Conservation (phyloP, 768 basidiomycete genomes). For the Gyrodon lividus region DNA sequence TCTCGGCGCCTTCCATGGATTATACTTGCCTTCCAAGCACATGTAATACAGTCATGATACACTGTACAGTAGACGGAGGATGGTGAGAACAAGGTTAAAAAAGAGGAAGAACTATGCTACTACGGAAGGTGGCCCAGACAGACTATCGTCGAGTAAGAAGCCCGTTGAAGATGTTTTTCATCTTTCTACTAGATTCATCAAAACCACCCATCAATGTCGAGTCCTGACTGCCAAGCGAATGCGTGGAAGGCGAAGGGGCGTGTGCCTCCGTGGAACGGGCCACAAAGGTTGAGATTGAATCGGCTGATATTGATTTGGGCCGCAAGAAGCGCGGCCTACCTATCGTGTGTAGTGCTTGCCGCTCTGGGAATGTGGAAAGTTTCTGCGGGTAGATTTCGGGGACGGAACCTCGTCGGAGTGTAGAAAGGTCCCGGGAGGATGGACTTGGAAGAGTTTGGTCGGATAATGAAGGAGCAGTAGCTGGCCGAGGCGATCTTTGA, state of each 20-base stretch:
- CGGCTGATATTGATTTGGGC: slow-evolving; percentile 54
- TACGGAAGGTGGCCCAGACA: not conserved
- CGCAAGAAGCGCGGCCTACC: slow-evolving; percentile 32
- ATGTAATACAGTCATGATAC: slow-evolving; percentile 29
- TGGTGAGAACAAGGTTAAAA: slow-evolving; percentile 5
- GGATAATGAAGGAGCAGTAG: slow-evolving; percentile 46
- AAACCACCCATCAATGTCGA: not conserved
- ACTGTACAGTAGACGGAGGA: slow-evolving; percentile 7
- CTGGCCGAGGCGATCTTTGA: slow-evolving; percentile 40
- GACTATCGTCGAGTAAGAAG: slow-evolving; percentile 39
- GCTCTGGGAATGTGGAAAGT: slow-evolving; percentile 14
- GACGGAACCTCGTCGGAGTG: slow-evolving; percentile 27
- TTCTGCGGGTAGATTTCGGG: slow-evolving; percentile 19
- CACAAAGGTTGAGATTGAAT: slow-evolving; percentile 45
- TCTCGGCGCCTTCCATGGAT: slow-evolving; percentile 3
- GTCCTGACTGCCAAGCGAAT: slow-evolving; percentile 3
- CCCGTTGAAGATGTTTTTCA: slow-evolving; percentile 41
- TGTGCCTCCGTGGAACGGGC: slow-evolving; percentile 10
- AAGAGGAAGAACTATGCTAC: not conserved
- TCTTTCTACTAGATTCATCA: slow-evolving; percentile 31
- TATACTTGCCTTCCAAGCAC: slow-evolving; percentile 14
- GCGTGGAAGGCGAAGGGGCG: slow-evolving; percentile 7
- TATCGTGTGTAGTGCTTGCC: slow-evolving; percentile 19
- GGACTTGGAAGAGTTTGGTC: slow-evolving; percentile 15
- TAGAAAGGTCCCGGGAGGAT: slow-evolving; percentile 9